Percentiles rank a stretch among this genome's conserved stretches.
Conservation (phyloP, 768 basidiomycete genomes). For the Paxillus ammoniavirescens region DNA sequence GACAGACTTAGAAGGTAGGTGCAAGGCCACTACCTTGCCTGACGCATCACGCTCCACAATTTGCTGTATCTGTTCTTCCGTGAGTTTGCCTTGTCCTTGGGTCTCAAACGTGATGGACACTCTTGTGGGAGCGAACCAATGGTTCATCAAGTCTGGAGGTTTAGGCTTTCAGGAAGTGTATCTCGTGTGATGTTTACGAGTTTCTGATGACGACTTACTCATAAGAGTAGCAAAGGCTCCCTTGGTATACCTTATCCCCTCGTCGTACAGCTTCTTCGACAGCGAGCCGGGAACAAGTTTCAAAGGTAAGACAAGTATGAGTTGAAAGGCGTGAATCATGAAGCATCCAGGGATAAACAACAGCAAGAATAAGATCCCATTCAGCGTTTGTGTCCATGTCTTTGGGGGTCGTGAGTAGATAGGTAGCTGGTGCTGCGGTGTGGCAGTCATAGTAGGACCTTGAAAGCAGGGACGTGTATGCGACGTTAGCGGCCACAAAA, state of each 20-base stretch:
- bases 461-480: not conserved
- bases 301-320: conserved; percentile 68
- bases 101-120: conserved; percentile 73
- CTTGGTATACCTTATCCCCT: conserved; percentile 78
- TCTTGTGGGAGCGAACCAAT: conserved; percentile 79
- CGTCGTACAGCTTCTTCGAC: conserved; percentile 57
- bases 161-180: not conserved
- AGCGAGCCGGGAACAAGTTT: conserved; percentile 58
- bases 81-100: conserved; percentile 62
- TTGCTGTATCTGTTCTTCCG: conserved; percentile 53
- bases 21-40: conserved; percentile 59
- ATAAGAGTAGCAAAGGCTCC: conserved; percentile 75
- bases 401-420: conserved; percentile 52
- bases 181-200: not conserved
- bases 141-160: conserved; percentile 66
- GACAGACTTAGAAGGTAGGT: conserved; percentile 77
- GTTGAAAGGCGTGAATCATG: conserved; percentile 71
- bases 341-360: conserved; percentile 65
- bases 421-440: conserved; percentile 42
- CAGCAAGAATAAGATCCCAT: conserved; percentile 51
- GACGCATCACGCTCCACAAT: conserved; percentile 54
- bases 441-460: conserved; percentile 19
- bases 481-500: not conserved
- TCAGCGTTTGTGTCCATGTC: conserved; percentile 51
- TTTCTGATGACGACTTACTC: conserved; percentile 44